Percentiles rank a stretch among this genome's conserved stretches.
phyloP scores from a whole-genome alignment of 371 early-diverging fungal species.

The Mucor velutinosus region DNA sequence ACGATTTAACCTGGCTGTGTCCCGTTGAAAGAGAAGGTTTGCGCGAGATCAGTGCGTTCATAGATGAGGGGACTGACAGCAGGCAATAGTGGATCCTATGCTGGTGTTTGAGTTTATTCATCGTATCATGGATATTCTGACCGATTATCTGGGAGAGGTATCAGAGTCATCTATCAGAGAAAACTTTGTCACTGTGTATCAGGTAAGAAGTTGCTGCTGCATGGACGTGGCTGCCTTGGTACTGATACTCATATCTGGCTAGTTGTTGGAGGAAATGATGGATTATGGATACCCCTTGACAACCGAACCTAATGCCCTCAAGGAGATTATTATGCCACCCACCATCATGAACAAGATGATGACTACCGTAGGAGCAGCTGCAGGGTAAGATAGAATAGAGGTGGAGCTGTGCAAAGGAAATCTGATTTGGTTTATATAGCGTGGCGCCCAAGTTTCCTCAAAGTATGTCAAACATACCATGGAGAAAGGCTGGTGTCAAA shows the following conservation, averaged over 20 bases:
- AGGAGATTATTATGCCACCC: slow-evolving; percentile 87
- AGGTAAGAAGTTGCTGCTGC: slow-evolving; percentile 43
- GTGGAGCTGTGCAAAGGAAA: background rate
- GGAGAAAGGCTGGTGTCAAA: slow-evolving; percentile 88
- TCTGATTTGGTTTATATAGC: slow-evolving; percentile 16
- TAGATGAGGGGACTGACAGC: background rate
- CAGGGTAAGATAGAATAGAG: slow-evolving; percentile 40
- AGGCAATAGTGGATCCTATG: slow-evolving; percentile 74
- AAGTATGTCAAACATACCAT: slow-evolving; percentile 75
- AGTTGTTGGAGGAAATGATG: slow-evolving; percentile 91
- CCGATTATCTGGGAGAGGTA: slow-evolving; percentile 81
- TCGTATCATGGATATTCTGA: slow-evolving; percentile 76
- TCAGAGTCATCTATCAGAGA: slow-evolving; percentile 85
- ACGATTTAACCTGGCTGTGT: slow-evolving; percentile 74
- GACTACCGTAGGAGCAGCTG: slow-evolving; percentile 78
- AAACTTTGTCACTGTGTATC: slow-evolving; percentile 91
- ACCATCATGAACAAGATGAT: slow-evolving; percentile 84
- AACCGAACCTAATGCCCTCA: slow-evolving; percentile 84
- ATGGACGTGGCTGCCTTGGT: background rate
- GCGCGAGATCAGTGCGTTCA: background rate
- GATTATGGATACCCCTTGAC: slow-evolving; percentile 90
- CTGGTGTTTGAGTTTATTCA: slow-evolving; percentile 87
- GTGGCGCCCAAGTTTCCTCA: slow-evolving; percentile 55
- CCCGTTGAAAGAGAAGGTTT: slow-evolving; percentile 77
- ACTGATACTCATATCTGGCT: background rate